A percentile compares a stretch with the other conserved stretches of the same genome.
phyloP scores from a whole-genome alignment of 768 basidiomycete species.

The Mycena floridula region DNA sequence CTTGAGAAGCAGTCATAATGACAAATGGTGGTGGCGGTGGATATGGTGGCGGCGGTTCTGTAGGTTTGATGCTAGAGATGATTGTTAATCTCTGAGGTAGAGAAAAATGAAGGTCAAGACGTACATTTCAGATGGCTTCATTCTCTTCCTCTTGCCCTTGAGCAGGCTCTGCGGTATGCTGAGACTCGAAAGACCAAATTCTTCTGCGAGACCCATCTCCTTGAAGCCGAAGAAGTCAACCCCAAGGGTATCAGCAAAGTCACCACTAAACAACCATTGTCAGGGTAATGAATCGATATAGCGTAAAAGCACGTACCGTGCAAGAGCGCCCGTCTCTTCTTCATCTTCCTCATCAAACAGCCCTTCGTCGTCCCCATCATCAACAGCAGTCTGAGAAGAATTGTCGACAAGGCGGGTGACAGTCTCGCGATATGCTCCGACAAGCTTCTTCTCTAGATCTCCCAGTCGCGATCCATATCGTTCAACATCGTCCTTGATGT shows the following conservation, averaged over 20 bases:
- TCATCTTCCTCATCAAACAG: slow-evolving; percentile 46
- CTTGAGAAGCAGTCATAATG: slow-evolving; percentile 55
- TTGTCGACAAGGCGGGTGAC: slow-evolving; percentile 34
- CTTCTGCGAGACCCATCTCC: slow-evolving; percentile 83
- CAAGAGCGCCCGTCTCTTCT: slow-evolving; percentile 34
- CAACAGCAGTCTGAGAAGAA: slow-evolving; percentile 28
- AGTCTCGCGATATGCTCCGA: slow-evolving; percentile 75
- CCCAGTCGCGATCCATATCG: slow-evolving; percentile 69
- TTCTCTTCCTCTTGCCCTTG: slow-evolving; percentile 49
- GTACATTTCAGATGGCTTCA: slow-evolving; percentile 38
- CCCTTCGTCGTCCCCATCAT: slow-evolving; percentile 39
- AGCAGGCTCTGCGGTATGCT: slow-evolving; percentile 74
- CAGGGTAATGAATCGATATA: slow-evolving; percentile 1
- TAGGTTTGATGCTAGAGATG: slow-evolving; percentile 49
- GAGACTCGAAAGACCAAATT: slow-evolving; percentile 74
- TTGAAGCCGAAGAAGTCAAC: slow-evolving; percentile 91
- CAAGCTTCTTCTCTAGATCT: slow-evolving; percentile 84
- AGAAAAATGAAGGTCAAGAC: slow-evolving; percentile 20
- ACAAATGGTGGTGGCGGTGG: slow-evolving; percentile 82
- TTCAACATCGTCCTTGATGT: slow-evolving; percentile 85
- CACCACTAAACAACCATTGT: slow-evolving; percentile 48
- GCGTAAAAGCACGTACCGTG: slow-evolving; percentile 25
- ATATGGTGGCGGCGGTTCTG: slow-evolving; percentile 75
- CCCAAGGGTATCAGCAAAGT: slow-evolving; percentile 82
- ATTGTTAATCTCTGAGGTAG: slow-evolving; percentile 1